Evolutionary conservation across 148 eudicot species (phyloP).

Genomic region (Rheum nobile): DNA sequence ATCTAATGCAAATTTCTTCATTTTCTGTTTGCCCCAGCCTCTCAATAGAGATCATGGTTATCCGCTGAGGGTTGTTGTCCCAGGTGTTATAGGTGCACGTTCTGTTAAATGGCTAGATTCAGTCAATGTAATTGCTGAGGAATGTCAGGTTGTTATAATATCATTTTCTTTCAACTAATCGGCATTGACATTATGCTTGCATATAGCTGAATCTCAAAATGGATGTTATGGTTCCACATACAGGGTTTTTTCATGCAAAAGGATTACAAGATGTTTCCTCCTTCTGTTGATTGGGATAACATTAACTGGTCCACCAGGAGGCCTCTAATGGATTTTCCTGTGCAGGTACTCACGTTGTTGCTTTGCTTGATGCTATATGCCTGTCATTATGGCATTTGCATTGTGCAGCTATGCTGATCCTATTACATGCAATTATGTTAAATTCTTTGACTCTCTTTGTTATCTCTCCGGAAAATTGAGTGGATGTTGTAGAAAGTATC

Average conservation of each 20-base stretch:
- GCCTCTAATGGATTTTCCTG: constrained; percentile 95
- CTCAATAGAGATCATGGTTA: constrained; percentile 96
- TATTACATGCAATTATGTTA: background rate
- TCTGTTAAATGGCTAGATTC: constrained; percentile 96
- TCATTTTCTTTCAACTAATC: constrained; percentile 3
- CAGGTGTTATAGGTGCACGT: constrained; percentile 98
- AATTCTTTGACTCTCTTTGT: background rate
- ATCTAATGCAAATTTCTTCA: constrained; percentile 9
- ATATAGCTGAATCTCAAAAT: background rate
- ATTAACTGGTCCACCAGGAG: constrained; percentile 80
- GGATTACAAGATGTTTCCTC: constrained; percentile 96
- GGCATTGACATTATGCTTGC: background rate
- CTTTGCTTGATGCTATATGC: background rate
- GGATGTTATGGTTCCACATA: constrained; percentile 12
- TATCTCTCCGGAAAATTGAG: background rate
- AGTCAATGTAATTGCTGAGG: constrained; percentile 66
- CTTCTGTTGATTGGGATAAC: constrained; percentile 90
- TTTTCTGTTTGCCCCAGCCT: constrained; percentile 30
- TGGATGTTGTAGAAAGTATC: background rate
- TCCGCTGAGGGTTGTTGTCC: constrained; percentile 86
- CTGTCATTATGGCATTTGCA: constrained; percentile 5
- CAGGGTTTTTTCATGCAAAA: constrained; percentile 97
- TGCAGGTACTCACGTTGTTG: constrained; percentile 41
- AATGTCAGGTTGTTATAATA: constrained; percentile 56
- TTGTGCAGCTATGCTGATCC: background rate